phyloP scores from a whole-genome alignment of 2,329 filamentous ascomycete genomes.

The Nemania sp. region DNA sequence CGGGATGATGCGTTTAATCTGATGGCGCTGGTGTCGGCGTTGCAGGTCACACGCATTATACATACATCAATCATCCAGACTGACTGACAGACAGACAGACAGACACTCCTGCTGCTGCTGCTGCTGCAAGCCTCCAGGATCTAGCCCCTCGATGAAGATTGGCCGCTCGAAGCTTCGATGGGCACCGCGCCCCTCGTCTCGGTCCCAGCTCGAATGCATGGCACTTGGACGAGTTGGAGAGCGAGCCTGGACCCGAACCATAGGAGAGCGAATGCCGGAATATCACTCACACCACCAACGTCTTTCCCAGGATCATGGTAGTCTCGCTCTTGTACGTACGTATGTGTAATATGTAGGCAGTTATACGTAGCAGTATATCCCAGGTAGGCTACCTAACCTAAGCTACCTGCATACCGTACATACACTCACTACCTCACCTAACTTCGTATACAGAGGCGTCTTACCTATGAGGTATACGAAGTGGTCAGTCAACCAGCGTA shows the following conservation, averaged over 20 bases:
- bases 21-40: not conserved
- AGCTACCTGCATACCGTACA: not conserved
- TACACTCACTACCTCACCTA: not conserved
- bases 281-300: conserved; percentile 26
- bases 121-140: no score
- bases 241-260: conserved; percentile 16
- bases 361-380: no score
- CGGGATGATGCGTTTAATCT: no score
- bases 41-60: not conserved
- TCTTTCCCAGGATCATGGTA: conserved; percentile 12
- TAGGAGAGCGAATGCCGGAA: conserved; percentile 11
- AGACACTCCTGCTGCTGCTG: not conserved
- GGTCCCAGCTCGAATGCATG: not conserved
- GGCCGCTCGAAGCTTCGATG: conserved; percentile 4
- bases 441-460: no score
- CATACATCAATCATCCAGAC: not conserved
- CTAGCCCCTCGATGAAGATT: not conserved
- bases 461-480: not conserved
- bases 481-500: not conserved
- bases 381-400: no score
- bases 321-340: conserved; percentile 2
- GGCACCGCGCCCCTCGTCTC: not conserved
- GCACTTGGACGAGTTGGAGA: conserved; percentile 8
- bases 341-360: no score
- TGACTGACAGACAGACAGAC: not conserved